Conservation (phyloP, 1,284 basidiomycete genomes). For the Pseudozyma flocculosa region DNA sequence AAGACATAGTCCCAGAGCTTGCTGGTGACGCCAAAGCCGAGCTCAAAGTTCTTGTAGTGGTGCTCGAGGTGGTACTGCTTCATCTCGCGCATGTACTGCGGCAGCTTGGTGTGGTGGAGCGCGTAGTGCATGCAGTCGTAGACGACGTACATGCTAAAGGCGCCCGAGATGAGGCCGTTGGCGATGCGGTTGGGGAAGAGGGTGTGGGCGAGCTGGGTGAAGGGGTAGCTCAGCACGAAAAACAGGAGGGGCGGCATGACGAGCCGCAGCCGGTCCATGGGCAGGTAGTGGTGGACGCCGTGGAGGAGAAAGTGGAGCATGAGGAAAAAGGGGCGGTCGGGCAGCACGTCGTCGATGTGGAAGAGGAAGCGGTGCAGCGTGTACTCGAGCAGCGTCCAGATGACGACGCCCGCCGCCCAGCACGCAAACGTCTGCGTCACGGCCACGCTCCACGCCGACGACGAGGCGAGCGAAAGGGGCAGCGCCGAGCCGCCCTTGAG, state of each 20-base stretch:
- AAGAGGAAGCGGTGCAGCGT: slow-evolving; percentile 95
- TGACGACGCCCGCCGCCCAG: slow-evolving; percentile 78
- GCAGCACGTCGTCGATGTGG: slow-evolving; percentile 88
- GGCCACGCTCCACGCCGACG: slow-evolving; percentile 19
- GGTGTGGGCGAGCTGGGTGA: slow-evolving; percentile 80
- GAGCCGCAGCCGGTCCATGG: slow-evolving; percentile 81
- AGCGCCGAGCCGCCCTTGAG: too few species aligned
- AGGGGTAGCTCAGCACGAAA: slow-evolving; percentile 74
- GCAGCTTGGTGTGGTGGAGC: slow-evolving; percentile 64
- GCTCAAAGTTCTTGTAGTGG: slow-evolving; percentile 84
- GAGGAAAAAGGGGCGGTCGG: slow-evolving; percentile 77
- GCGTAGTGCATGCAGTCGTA: slow-evolving; percentile 59
- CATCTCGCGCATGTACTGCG: slow-evolving; percentile 82
- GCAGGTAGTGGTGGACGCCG: slow-evolving; percentile 95
- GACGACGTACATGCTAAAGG: slow-evolving; percentile 83
- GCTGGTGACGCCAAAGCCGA: slow-evolving; percentile 94
- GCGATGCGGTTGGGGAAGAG: slow-evolving; percentile 81
- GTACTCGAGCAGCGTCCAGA: slow-evolving; percentile 97
- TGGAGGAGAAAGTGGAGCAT: slow-evolving; percentile 90
- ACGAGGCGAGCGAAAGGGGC: slow-evolving; percentile 16
- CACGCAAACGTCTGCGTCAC: slow-evolving; percentile 61
- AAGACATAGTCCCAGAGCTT: slow-evolving; percentile 96
- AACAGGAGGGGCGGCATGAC: slow-evolving; percentile 97
- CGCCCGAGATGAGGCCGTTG: slow-evolving; percentile 88
- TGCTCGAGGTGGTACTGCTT: slow-evolving; percentile 99